Percentiles rank a stretch among this genome's conserved stretches.
phyloP scores from a whole-genome alignment of 371 early-diverging fungal species.

The Smittium culicis region DNA sequence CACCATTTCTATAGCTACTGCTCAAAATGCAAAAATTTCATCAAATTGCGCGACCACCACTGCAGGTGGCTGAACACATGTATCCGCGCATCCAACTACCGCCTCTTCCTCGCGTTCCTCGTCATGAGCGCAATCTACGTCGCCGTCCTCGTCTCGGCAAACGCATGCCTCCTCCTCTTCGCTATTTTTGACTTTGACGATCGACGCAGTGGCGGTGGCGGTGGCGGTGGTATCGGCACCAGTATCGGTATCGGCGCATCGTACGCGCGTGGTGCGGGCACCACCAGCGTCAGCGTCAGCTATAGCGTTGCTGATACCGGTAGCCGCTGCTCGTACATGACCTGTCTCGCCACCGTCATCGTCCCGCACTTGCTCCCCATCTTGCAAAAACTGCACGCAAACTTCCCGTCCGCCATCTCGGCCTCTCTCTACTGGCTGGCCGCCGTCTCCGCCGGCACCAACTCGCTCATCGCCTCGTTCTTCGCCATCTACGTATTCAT shows the following conservation, averaged over 20 bases:
- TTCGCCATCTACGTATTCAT: background rate
- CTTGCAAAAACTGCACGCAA: background rate
- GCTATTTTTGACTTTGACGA: background rate
- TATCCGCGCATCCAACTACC: slow-evolving; percentile 52
- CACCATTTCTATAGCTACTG: slow-evolving; percentile 21
- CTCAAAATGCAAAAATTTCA: slow-evolving; percentile 67
- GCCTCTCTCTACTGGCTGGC: background rate
- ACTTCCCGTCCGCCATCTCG: background rate
- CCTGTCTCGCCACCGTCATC: no score
- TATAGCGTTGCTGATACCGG: no score
- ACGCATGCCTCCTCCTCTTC: background rate
- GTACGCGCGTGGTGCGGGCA: no score
- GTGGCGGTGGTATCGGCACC: no score
- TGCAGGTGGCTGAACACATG: slow-evolving; percentile 67
- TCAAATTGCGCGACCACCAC: slow-evolving; percentile 65
- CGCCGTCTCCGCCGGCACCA: background rate
- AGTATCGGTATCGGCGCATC: no score
- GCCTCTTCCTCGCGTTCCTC: slow-evolving; percentile 7
- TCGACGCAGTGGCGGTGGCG: no score
- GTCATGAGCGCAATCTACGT: background rate
- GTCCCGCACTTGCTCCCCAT: no score
- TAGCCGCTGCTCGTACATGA: no score
- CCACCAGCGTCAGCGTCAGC: no score
- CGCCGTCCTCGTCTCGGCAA: no score
- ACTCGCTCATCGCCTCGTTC: background rate